phyloP scores from a whole-genome alignment of 257 asterid genomes.

The Gentiana straminea region DNA sequence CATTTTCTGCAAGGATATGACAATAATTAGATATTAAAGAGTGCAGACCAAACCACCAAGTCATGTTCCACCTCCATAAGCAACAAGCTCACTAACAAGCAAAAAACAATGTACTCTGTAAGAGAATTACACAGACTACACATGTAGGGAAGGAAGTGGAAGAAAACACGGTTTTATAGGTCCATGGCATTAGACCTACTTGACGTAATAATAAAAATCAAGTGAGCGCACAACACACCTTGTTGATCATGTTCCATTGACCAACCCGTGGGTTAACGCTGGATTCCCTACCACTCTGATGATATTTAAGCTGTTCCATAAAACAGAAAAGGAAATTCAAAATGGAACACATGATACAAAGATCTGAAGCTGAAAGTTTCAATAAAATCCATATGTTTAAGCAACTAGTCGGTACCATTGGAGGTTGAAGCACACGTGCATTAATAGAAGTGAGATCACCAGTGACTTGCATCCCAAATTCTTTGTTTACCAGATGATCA shows the following conservation, averaged over 20 bases:
- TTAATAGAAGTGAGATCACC: constrained; percentile 35
- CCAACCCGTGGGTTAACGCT: constrained; percentile 51
- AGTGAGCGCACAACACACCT: constrained; percentile 25
- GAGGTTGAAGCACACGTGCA: constrained; percentile 76
- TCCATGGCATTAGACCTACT: no score
- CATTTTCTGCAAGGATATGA: constrained; percentile 44
- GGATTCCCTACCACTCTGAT: constrained; percentile 34
- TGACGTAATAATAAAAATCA: no score
- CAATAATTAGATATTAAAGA: no score
- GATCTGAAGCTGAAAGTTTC: background rate
- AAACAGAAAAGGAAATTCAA: background rate
- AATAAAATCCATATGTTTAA: background rate
- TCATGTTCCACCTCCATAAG: no score
- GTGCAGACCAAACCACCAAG: no score
- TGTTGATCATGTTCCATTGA: constrained; percentile 76
- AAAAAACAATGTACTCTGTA: no score
- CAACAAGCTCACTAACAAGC: no score
- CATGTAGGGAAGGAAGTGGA: no score
- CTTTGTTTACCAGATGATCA: constrained; percentile 18
- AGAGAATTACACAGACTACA: no score
- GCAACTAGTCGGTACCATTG: constrained; percentile 27
- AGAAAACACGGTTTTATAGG: no score
- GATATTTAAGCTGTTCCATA: constrained; percentile 49
- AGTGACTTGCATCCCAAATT: constrained; percentile 52
- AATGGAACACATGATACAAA: background rate